Evolutionary conservation across 345 rosid species (phyloP), one percentile per base, ranked within the genome.

Genomic region (Isatis tinctoria): DNA sequence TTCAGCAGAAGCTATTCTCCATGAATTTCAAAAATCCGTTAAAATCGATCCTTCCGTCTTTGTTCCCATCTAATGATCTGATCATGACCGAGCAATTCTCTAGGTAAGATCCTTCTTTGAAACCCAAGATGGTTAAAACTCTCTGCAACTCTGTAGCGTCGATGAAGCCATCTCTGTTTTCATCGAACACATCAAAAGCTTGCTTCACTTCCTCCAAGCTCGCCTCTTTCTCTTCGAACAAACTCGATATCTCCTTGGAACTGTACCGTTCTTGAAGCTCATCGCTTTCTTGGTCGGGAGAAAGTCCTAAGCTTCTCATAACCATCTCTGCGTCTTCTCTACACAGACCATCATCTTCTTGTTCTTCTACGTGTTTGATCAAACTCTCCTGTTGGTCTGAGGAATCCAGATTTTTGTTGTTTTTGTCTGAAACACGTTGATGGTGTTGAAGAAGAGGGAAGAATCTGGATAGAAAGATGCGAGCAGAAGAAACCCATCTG

Each of bases 141-240:
- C 88, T 88, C 77, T 82, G 94, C 80, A 92, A 61, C 82, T 92
- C 96, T 56, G 2, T 35, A 10, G 85, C 85, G 66, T 88, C 96
- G 47, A 92, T 83, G 61, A 88, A 88, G 17, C 93, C 91, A 73
- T 92, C 94, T 79, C 69, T 75, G 66, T 90, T 88, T 75, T 72
- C 80, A 80, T 92, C 96, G 70, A 88, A 92, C 68, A 88, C 96
- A 32, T 84, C 80, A 65, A 92, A 92, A 70, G 93, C 86, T 70
- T 81, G 85, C 69, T 85, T 90, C 65, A 86, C 68, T 72, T 92
- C 98, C 49, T 85, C 89, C 78, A 86, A 52, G 69, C 95, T 90
- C 0, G 91, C 90, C 72, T 86, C 95, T 63, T 85, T 70, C 78
- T 90, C 95, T 11, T 90, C 90, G 69, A 92, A 90, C 83, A 87